Evolutionary conservation across 192 early-diverging fungal genomes (phyloP).

Genomic region (Lunasporangiospora selenospora): DNA sequence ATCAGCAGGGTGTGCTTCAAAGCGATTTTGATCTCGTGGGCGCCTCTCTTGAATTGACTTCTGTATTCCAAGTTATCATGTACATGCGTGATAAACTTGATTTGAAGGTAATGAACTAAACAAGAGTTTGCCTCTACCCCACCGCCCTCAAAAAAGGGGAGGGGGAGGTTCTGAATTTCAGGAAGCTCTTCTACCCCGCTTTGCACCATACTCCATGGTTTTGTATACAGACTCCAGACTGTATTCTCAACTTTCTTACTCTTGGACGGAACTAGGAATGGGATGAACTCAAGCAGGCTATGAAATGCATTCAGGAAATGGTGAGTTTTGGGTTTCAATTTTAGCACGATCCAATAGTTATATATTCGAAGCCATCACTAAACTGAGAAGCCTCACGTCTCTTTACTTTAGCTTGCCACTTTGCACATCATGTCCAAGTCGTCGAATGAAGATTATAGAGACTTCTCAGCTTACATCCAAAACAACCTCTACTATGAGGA

Average conservation of each 20-base stretch:
- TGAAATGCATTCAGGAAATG: constrained; percentile 71
- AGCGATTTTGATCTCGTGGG: constrained; percentile 52
- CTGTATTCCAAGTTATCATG: constrained; percentile 39
- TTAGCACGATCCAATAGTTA: not conserved
- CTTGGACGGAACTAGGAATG: constrained; percentile 46
- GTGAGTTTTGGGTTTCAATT: constrained; percentile 32
- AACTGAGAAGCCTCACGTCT: not conserved
- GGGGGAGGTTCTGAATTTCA: too few species aligned
- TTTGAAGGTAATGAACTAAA: constrained; percentile 26
- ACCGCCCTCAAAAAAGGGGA: too few species aligned
- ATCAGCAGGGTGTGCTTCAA: constrained; percentile 3
- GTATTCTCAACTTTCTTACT: not conserved
- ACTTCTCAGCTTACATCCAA: constrained; percentile 68
- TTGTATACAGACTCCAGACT: too few species aligned
- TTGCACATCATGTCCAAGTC: constrained; percentile 62
- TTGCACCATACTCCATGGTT: too few species aligned
- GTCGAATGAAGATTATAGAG: constrained; percentile 54
- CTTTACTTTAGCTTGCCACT: constrained; percentile 48
- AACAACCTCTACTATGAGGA: constrained; percentile 77
- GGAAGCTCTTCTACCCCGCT: too few species aligned
- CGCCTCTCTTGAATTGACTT: constrained; percentile 23
- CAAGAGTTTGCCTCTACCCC: too few species aligned
- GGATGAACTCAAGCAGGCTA: constrained; percentile 55
- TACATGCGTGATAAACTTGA: constrained; percentile 40
- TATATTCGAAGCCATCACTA: not conserved